phyloP scores from a whole-genome alignment of 352 stramenopile species.

The Pythium scleroteichum region DNA sequence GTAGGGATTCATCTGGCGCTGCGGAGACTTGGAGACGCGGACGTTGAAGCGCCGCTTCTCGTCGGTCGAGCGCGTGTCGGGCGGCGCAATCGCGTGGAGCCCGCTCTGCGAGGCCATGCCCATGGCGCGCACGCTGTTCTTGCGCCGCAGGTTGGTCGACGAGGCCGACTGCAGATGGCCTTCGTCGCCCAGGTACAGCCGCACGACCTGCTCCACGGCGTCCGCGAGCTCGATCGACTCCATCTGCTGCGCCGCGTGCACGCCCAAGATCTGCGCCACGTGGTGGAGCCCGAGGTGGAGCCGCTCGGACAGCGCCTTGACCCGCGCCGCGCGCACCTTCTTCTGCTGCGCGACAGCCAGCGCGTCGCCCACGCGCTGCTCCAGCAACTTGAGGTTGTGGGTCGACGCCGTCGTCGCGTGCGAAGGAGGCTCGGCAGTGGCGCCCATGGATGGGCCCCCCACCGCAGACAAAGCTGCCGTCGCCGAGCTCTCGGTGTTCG shows the following conservation, averaged over 20 bases:
- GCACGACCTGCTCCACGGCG: constrained; percentile 76
- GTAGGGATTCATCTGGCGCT: constrained; percentile 71
- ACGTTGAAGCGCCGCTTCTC: constrained; percentile 81
- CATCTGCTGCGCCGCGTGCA: constrained; percentile 41
- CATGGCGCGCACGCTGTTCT: constrained; percentile 70
- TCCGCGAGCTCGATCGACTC: constrained; percentile 68
- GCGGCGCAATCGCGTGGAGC: constrained; percentile 34
- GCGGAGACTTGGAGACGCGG: constrained; percentile 47
- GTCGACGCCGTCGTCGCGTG: constrained; percentile 4
- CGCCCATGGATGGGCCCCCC: neutral
- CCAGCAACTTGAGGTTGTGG: constrained; percentile 63
- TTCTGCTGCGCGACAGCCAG: constrained; percentile 59
- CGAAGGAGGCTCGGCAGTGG: neutral
- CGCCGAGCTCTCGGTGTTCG: constrained; percentile 3
- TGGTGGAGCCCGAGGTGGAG: constrained; percentile 76
- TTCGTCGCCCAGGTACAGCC: constrained; percentile 74
- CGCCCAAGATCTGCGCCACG: constrained; percentile 74
- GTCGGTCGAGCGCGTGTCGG: constrained; percentile 46
- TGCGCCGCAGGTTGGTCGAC: constrained; percentile 58
- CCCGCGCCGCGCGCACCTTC: constrained; percentile 57
- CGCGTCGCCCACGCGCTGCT: constrained; percentile 62
- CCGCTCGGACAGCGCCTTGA: constrained; percentile 69
- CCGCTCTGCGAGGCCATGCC: constrained; percentile 33
- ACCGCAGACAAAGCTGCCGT: constrained; percentile 4
- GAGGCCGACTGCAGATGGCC: constrained; percentile 50